A percentile compares a stretch with the other conserved stretches of the same genome.
Evolutionary conservation across 2,329 filamentous ascomycete genomes (phyloP).

Genomic region (Phaeophleospora eucalypticola): DNA sequence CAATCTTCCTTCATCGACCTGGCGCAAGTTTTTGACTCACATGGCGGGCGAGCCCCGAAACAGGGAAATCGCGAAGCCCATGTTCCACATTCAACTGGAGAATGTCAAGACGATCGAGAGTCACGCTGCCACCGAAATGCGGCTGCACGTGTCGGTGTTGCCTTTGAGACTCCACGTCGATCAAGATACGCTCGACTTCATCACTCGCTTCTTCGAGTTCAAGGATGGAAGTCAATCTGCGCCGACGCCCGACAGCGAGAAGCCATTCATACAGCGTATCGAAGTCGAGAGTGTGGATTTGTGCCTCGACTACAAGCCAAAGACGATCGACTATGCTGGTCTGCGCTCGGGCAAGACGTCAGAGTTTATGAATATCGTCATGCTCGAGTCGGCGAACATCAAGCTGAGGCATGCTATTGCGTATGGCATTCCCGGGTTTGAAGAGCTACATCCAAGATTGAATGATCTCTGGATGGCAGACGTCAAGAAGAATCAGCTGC

Average conservation of each 20-base stretch:
- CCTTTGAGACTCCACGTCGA: constrained; percentile 91
- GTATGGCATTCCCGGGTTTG: constrained; percentile 87
- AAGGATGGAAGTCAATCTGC: constrained; percentile 67
- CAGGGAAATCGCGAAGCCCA: constrained; percentile 77
- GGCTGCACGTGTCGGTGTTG: constrained; percentile 64
- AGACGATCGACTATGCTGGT: constrained; percentile 92
- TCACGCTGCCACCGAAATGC: constrained; percentile 82
- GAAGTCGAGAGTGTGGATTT: constrained; percentile 81
- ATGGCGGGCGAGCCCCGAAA: constrained; percentile 75
- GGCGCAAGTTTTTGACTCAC: constrained; percentile 97
- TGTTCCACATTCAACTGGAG: constrained; percentile 84
- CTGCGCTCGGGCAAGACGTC: constrained; percentile 89
- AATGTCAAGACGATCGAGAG: constrained; percentile 83
- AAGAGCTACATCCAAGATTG: constrained; percentile 79
- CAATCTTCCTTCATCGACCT: constrained; percentile 89
- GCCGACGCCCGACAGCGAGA: constrained; percentile 45
- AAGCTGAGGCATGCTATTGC: constrained; percentile 83
- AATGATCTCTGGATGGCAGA: constrained; percentile 98
- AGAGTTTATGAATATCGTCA: constrained; percentile 98
- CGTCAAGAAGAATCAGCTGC: constrained; percentile 82
- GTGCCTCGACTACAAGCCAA: constrained; percentile 94
- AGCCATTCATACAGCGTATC: constrained; percentile 74
- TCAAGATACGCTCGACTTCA: constrained; percentile 94
- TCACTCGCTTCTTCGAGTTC: constrained; percentile 96
- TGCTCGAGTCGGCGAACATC: constrained; percentile 84